phyloP scores from a whole-genome alignment of 2,329 filamentous ascomycete genomes.

The Xylaria multiplex region DNA sequence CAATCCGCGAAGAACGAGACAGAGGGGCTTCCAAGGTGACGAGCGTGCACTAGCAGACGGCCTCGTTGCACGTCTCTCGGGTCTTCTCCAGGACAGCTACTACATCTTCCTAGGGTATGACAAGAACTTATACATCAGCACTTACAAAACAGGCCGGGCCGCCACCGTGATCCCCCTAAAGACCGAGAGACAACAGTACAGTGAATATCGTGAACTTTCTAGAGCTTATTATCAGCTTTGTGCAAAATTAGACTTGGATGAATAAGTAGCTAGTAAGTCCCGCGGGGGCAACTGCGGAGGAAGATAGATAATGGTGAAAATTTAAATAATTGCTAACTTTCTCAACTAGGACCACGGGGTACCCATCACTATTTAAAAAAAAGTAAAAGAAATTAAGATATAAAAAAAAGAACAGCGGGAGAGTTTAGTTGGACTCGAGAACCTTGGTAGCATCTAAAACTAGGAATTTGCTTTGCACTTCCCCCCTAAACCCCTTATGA shows the following conservation, averaged over 20 bases:
- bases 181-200: background rate
- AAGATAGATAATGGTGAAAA: no score
- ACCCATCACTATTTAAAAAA: no score
- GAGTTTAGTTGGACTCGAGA: no score
- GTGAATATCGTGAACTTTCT: background rate
- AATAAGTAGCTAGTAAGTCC: no score
- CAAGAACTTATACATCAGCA: background rate
- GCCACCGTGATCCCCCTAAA: accelerated
- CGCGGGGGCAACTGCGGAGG: no score
- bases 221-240: conserved; percentile 25
- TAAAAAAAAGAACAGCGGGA: background rate
- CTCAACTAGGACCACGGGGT: no score
- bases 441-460: no score
- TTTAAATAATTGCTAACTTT: no score
- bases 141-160: background rate
- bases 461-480: no score
- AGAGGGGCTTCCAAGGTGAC: background rate
- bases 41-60: background rate
- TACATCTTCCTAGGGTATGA: conserved; percentile 29
- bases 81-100: background rate
- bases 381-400: no score
- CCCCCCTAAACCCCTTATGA: no score
- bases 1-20: background rate
- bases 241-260: no score
- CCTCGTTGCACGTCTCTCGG: conserved; percentile 20